Conservation (phyloP, 306 rosid genomes). For the Lathyrus tuberosus region DNA sequence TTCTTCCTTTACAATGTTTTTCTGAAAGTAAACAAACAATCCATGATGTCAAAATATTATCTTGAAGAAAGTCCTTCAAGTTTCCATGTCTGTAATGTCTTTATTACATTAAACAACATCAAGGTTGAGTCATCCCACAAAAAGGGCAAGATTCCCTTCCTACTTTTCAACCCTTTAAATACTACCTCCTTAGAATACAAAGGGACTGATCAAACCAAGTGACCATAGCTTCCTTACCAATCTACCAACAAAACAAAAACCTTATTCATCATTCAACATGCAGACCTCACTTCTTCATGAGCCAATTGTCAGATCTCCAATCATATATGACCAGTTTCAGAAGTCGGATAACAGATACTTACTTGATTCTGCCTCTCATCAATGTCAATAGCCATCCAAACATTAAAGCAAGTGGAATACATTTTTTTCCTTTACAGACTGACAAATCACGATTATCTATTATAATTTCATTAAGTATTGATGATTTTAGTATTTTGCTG, state of each 20-base stretch:
- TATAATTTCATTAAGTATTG: too few relatives aligned
- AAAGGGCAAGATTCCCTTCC: slow-evolving; percentile 4
- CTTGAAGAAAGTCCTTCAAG: slow-evolving; percentile 29
- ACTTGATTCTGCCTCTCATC: slow-evolving; percentile 36
- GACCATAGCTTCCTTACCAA: slow-evolving; percentile 3
- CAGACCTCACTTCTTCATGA: slow-evolving; percentile 49
- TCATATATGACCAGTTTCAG: slow-evolving; percentile 37
- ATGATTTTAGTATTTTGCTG: too few relatives aligned
- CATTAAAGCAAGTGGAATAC: slow-evolving; percentile 39
- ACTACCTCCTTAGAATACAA: slow-evolving; percentile 22
- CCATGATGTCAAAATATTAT: slow-evolving; percentile 36
- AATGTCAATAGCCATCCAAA: slow-evolving; percentile 32
- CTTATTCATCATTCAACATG: slow-evolving; percentile 37
- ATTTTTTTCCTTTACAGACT: slow-evolving; percentile 23
- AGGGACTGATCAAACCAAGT: slow-evolving; percentile 34
- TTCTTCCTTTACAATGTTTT: too few relatives aligned
- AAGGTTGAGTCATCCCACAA: slow-evolving; percentile 38
- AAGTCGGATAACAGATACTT: slow-evolving; percentile 42
- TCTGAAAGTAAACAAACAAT: slow-evolving; percentile 32
- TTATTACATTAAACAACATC: neutral
- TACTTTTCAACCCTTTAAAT: slow-evolving; percentile 19
- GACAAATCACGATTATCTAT: too few relatives aligned
- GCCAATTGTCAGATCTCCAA: slow-evolving; percentile 45
- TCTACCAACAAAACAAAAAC: neutral
- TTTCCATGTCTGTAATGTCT: neutral